Conservation (phyloP, 495 filamentous ascomycete genomes). For the Hypoxylon lienhwacheense region DNA sequence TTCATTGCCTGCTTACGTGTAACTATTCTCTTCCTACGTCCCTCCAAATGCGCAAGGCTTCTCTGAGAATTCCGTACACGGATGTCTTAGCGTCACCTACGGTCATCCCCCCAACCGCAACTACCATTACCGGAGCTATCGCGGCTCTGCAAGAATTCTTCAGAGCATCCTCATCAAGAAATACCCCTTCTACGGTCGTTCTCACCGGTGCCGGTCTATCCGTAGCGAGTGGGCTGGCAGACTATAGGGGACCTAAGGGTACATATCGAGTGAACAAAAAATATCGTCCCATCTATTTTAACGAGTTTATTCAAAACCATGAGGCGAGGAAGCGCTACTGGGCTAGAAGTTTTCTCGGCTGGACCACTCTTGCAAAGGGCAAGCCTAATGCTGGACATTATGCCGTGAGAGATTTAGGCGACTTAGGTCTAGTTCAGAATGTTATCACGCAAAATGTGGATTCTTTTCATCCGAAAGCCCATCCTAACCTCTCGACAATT, state of each 20-base stretch:
- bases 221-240: slow-evolving; percentile 87
- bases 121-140: slow-evolving; percentile 70
- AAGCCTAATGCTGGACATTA: slow-evolving; percentile 78
- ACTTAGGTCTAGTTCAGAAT: slow-evolving; percentile 68
- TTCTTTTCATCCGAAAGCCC: slow-evolving; percentile 80
- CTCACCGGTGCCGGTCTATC: slow-evolving; percentile 92
- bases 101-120: slow-evolving; percentile 71
- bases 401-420: slow-evolving; percentile 70
- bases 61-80: slow-evolving; percentile 90
- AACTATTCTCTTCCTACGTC: not conserved
- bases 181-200: slow-evolving; percentile 60
- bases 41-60: slow-evolving; percentile 61
- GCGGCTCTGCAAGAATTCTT: slow-evolving; percentile 77
- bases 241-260: slow-evolving; percentile 87
- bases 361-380: slow-evolving; percentile 75
- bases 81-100: slow-evolving; percentile 75
- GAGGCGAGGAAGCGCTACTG: slow-evolving; percentile 93
- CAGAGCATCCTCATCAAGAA: slow-evolving; percentile 54
- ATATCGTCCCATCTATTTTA: slow-evolving; percentile 89
- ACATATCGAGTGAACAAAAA: slow-evolving; percentile 89
- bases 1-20: slow-evolving; percentile 1
- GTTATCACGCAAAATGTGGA: slow-evolving; percentile 98
- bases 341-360: slow-evolving; percentile 92
- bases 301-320: slow-evolving; percentile 81
- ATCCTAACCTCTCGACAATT: slow-evolving; percentile 72